Evolutionary conservation across 192 early-diverging fungal species (phyloP).

Genomic region (Ramicandelaber brevisporus): DNA sequence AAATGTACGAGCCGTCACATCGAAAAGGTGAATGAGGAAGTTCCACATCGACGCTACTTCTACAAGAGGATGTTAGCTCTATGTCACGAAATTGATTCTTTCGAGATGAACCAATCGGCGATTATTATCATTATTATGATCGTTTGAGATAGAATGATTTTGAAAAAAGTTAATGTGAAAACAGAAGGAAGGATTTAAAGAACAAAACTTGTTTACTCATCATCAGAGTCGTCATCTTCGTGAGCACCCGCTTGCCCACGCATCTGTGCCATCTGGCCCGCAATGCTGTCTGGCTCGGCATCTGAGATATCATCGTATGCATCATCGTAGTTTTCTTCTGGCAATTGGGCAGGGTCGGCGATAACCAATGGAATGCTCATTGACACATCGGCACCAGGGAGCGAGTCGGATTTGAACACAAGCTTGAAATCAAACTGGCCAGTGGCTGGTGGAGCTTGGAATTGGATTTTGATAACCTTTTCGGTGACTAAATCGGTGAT

Average conservation of each 20-base stretch:
- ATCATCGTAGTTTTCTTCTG: conserved; percentile 38
- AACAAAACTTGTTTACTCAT: conserved; percentile 18
- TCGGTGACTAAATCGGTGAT: conserved; percentile 43
- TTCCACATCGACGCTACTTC: too few relatives aligned
- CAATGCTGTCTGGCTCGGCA: conserved; percentile 85
- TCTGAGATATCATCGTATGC: conserved; percentile 96
- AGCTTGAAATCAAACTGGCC: conserved; percentile 61
- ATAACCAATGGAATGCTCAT: conserved; percentile 57
- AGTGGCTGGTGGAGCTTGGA: conserved; percentile 74
- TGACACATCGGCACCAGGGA: conserved; percentile 55
- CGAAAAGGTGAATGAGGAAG: too few relatives aligned
- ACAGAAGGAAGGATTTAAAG: too few relatives aligned
- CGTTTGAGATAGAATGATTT: too few relatives aligned
- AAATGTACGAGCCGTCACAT: too few relatives aligned
- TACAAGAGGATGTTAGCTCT: too few relatives aligned
- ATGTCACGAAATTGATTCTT: too few relatives aligned
- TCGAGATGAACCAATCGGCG: too few relatives aligned
- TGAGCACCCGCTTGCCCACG: conserved; percentile 27
- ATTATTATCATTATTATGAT: too few relatives aligned
- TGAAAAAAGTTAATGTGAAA: too few relatives aligned
- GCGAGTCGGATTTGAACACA: conserved; percentile 72
- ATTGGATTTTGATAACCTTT: conserved; percentile 54
- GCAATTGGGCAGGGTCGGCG: conserved; percentile 36
- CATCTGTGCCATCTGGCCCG: conserved; percentile 84
- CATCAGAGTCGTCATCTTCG: conserved; percentile 14